A percentile compares a stretch with the other conserved stretches of the same genome.
phyloP scores from a whole-genome alignment of 2,329 filamentous ascomycete species.

The Colletotrichum spaethianum region DNA sequence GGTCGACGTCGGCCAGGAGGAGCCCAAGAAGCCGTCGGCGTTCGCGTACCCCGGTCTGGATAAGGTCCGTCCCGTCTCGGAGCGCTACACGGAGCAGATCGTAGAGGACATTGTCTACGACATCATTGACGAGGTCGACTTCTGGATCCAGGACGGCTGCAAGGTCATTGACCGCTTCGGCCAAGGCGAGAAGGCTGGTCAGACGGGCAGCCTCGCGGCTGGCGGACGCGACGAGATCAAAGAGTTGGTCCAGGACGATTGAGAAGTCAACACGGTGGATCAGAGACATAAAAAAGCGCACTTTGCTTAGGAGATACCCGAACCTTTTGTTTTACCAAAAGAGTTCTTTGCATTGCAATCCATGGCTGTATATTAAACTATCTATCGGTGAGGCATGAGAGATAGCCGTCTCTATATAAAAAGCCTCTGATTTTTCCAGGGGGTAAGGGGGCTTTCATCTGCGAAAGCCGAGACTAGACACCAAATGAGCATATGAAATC shows the following conservation, averaged over 20 bases:
- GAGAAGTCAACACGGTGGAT: conserved; percentile 27
- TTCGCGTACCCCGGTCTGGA: conserved; percentile 41
- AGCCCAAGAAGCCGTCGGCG: conserved; percentile 1
- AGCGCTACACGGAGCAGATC: conserved; percentile 93
- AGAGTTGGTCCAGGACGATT: conserved; percentile 76
- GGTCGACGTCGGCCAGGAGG: conserved; percentile 46
- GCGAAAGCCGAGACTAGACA: not conserved
- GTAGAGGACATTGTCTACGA: conserved; percentile 95
- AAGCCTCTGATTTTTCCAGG: not conserved
- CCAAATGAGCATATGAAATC: conserved; percentile 4
- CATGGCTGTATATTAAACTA: conserved; percentile 28
- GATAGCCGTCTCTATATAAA: not conserved
- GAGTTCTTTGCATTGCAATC: conserved; percentile 18
- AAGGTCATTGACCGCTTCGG: conserved; percentile 63
- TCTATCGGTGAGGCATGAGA: not conserved
- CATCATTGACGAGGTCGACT: conserved; percentile 94
- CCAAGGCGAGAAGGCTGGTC: conserved; percentile 55
- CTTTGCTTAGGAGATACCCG: conserved; percentile 38
- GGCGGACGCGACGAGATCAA: conserved; percentile 71
- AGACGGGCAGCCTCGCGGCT: conserved; percentile 57
- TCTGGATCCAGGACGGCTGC: conserved; percentile 80
- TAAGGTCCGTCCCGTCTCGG: conserved; percentile 74
- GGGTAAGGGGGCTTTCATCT: not conserved
- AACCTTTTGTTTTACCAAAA: not conserved
- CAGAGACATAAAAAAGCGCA: not conserved